These are phyloP conservation scores for Fraxinus albicans DNA, from an alignment of 305 asterid genomes.

Conservation along the genomic window DNA sequence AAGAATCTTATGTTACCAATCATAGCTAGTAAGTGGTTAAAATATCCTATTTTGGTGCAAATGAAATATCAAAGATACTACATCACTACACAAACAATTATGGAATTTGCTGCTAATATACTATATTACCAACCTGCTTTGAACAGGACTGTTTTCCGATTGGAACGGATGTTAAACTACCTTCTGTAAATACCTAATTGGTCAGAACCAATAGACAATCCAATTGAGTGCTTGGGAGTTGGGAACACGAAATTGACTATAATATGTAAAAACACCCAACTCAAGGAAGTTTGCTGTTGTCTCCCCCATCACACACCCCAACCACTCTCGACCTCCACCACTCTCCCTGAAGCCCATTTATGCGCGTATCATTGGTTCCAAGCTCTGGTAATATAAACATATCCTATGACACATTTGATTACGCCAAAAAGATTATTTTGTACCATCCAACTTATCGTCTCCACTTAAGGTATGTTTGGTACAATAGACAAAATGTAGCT, in stretches of 20 bases:
- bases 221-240: background rate
- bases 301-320: background rate
- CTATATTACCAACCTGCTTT: background rate
- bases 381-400: slow-evolving; percentile 26
- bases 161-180: background rate
- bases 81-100: background rate
- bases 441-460: slow-evolving; percentile 31
- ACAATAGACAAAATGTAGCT: slow-evolving; percentile 8
- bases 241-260: background rate
- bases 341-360: slow-evolving; percentile 13
- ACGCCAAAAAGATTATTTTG: slow-evolving; percentile 33
- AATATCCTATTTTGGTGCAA: background rate
- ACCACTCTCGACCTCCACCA: background rate
- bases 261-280: background rate
- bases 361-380: slow-evolving; percentile 25
- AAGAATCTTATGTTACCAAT: background rate
- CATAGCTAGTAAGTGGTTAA: background rate
- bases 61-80: background rate
- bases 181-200: background rate
- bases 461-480: slow-evolving; percentile 19
- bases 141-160: background rate
- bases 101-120: background rate
- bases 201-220: slow-evolving; percentile 1
- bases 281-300: background rate
- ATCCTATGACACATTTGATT: slow-evolving; percentile 33